Evolutionary conservation across 2,329 filamentous ascomycete species (phyloP).

Genomic region (Massarina eburnea): DNA sequence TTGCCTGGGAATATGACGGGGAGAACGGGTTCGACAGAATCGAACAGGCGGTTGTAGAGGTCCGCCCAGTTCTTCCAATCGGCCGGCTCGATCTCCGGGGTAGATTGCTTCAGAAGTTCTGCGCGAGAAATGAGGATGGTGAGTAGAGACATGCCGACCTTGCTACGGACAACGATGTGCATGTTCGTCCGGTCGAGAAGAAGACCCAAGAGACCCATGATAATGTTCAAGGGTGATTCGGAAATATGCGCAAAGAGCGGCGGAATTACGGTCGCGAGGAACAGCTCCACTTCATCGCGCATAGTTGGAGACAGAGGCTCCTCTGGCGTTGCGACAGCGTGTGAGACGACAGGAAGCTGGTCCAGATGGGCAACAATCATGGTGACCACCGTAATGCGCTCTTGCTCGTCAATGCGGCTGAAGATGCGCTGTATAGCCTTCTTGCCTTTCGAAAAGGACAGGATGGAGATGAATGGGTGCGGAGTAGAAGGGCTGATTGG

Average conservation of each 20-base stretch:
- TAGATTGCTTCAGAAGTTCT: conserved; percentile 85
- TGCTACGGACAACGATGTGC: conserved; percentile 79
- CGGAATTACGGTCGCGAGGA: conserved; percentile 84
- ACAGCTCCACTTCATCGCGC: conserved; percentile 90
- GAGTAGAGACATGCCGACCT: conserved; percentile 84
- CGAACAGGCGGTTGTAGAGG: conserved; percentile 85
- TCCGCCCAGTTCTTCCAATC: conserved; percentile 77
- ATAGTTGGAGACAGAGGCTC: conserved; percentile 69
- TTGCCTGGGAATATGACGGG: conserved; percentile 86
- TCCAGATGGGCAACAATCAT: conserved; percentile 95
- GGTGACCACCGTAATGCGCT: conserved; percentile 91
- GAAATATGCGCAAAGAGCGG: conserved; percentile 87
- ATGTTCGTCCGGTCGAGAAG: conserved; percentile 81
- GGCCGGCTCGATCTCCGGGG: conserved; percentile 64
- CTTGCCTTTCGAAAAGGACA: conserved; percentile 94
- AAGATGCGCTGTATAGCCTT: conserved; percentile 94
- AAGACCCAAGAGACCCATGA: conserved; percentile 84
- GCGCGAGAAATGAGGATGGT: conserved; percentile 94
- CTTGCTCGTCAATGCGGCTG: conserved; percentile 86
- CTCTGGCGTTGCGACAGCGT: conserved; percentile 72
- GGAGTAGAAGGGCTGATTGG: conserved; percentile 62
- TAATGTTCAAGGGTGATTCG: conserved; percentile 86
- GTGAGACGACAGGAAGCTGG: conserved; percentile 83
- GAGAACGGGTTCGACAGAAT: conserved; percentile 79
- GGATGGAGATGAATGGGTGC: conserved; percentile 94